Evolutionary conservation across 2,329 filamentous ascomycete species (phyloP), one percentile per base, ranked within the genome.

Genomic region (Teratosphaeria zuluensis): DNA sequence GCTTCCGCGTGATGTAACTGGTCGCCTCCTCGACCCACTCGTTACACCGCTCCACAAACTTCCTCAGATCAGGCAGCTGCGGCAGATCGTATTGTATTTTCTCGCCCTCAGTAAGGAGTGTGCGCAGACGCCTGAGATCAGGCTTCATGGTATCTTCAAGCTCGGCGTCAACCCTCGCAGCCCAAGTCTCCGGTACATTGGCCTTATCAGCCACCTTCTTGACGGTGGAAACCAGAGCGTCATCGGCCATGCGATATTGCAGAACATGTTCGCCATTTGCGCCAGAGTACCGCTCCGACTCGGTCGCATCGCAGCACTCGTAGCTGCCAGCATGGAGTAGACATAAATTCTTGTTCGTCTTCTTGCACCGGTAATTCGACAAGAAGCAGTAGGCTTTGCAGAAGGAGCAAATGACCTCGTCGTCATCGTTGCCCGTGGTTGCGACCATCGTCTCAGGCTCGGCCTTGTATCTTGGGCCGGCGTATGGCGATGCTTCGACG

Each of bases 21-120:
- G 90, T 94, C 64, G 94, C 94, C 76, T 97, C 92, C 69, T 97
- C 94, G 63, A 96, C 90, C 89, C 95, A 96, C 71, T 95, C 91
- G 74, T 96, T 95, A 78, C 94, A 97, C 69, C 90, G 87, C 67
- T 96, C 91, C 72, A 99, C 94, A 76, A 95, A 99, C 65, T 87
- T 84, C 75, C 86, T 88, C 66, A 99, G 81, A 66, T 89, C 84
- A 67, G 88, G 82, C 63, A 99, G 81, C 62, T 90, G 92, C 64
- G 86, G 85, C 62, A 99, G 82, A 59, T 90, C 87, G 79, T 89
- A 95, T 59, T 92, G 91, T 69, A 99, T 96, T 74, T 90, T 92
- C 77, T 99, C 94, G 73, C 94, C 94, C 79, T 99, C 94, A 70
- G 87, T 87, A 60, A 97, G 80, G 58, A 99, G 80, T 54, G 85